These are phyloP conservation scores for Gyrodon lividus DNA, from an alignment of 768 basidiomycete species.

Conservation along the genomic window DNA sequence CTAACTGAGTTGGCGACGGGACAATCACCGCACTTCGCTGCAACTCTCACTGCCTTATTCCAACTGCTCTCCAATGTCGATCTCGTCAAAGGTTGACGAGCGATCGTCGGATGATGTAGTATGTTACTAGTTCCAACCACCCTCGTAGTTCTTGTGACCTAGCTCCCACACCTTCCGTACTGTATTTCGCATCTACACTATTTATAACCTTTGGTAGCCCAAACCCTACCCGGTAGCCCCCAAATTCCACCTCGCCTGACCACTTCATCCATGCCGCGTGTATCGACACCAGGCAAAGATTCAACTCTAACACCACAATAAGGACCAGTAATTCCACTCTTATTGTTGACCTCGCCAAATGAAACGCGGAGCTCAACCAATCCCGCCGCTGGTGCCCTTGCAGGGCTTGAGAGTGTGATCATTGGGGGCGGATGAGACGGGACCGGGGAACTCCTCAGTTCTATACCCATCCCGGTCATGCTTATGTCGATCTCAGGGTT, in stretches of 20 bases:
- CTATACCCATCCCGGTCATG: constrained; percentile 31
- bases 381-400: constrained; percentile 61
- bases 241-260: constrained; percentile 70
- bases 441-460: constrained; percentile 32
- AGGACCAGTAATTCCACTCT: constrained; percentile 8
- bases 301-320: constrained; percentile 27
- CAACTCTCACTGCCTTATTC: background rate
- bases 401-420: constrained; percentile 67
- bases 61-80: background rate
- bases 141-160: too few species aligned
- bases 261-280: constrained; percentile 63
- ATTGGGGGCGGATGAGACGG: constrained; percentile 43
- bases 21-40: background rate
- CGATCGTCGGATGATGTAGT: too few species aligned
- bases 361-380: constrained; percentile 62
- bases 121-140: too few species aligned
- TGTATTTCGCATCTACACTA: background rate
- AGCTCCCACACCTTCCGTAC: background rate
- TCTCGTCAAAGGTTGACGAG: too few species aligned
- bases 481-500: constrained; percentile 29
- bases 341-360: constrained; percentile 47
- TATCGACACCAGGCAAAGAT: constrained; percentile 43
- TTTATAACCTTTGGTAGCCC: constrained; percentile 27
- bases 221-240: constrained; percentile 68
- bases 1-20: background rate